Conservation (phyloP, 768 basidiomycete genomes). For the Rhodocollybia butyracea region DNA sequence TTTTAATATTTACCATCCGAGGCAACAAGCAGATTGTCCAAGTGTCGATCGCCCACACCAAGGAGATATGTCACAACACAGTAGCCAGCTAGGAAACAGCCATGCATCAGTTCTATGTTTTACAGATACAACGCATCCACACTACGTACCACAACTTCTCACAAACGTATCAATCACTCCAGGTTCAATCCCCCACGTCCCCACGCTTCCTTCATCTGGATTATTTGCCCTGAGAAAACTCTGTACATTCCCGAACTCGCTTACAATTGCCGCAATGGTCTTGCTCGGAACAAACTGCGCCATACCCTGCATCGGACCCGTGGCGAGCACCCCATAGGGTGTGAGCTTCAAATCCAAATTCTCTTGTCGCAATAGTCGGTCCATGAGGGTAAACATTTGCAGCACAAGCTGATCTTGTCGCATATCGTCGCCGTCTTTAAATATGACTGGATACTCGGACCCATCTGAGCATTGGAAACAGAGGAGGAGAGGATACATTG, state of each 20-base stretch:
- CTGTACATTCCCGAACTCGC: constrained; percentile 83
- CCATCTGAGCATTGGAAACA: constrained; percentile 87
- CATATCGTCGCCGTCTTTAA: constrained; percentile 99
- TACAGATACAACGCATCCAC: constrained; percentile 35
- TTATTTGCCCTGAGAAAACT: constrained; percentile 84
- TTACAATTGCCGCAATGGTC: constrained; percentile 91
- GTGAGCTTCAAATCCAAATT: constrained; percentile 90
- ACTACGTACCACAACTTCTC: constrained; percentile 85
- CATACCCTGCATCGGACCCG: constrained; percentile 91
- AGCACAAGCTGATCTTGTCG: constrained; percentile 98
- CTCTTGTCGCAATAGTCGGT: constrained; percentile 87
- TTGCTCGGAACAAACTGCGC: constrained; percentile 94
- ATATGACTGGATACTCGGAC: constrained; percentile 89
- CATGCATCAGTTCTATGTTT: constrained; percentile 8
- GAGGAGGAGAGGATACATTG: constrained; percentile 86
- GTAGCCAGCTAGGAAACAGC: constrained; percentile 74
- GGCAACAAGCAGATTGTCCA: constrained; percentile 90
- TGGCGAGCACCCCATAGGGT: constrained; percentile 92
- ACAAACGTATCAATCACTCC: constrained; percentile 95
- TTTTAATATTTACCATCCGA: constrained; percentile 83
- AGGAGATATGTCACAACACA: constrained; percentile 96
- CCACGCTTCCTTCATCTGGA: constrained; percentile 93
- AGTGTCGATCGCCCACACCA: constrained; percentile 94
- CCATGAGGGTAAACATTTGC: constrained; percentile 99
- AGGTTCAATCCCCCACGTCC: constrained; percentile 93